Evolutionary conservation across 345 rosid genomes (phyloP).

Genomic region (Rhizophora mangle): DNA sequence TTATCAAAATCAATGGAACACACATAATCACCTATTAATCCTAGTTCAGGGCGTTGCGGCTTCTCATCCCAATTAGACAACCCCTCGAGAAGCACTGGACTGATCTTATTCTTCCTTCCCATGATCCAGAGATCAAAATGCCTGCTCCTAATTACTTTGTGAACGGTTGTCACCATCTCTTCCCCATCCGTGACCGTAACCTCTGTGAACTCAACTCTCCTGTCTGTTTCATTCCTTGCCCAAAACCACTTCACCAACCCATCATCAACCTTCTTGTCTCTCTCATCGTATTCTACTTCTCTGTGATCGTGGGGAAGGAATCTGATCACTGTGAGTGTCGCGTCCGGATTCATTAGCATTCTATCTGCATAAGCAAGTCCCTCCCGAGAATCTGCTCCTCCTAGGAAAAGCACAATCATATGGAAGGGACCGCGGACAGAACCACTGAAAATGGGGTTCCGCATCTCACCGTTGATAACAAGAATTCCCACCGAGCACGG

Average conservation of each 20-base stretch:
- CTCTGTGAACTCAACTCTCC: background rate
- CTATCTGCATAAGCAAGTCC: background rate
- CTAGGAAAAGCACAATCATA: background rate
- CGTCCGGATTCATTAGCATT: background rate
- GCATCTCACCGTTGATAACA: background rate
- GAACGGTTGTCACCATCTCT: background rate
- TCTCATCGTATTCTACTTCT: background rate
- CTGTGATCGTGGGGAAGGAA: background rate
- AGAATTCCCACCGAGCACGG: constrained; percentile 68
- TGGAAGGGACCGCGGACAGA: background rate
- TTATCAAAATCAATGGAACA: background rate
- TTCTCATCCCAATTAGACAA: background rate
- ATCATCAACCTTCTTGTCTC: background rate
- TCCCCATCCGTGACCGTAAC: background rate
- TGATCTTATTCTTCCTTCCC: background rate
- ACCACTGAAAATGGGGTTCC: background rate
- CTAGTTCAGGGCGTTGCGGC: background rate
- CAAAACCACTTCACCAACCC: background rate
- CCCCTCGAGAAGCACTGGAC: background rate
- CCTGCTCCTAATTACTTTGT: background rate
- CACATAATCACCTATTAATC: background rate
- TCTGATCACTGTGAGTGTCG: background rate
- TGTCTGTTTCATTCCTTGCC: background rate
- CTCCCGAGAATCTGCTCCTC: constrained; percentile 1
- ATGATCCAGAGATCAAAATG: background rate